Base-by-base conservation (phyloP, 139 green algal species). In the Astrephomene gubernaculifera region DNA sequence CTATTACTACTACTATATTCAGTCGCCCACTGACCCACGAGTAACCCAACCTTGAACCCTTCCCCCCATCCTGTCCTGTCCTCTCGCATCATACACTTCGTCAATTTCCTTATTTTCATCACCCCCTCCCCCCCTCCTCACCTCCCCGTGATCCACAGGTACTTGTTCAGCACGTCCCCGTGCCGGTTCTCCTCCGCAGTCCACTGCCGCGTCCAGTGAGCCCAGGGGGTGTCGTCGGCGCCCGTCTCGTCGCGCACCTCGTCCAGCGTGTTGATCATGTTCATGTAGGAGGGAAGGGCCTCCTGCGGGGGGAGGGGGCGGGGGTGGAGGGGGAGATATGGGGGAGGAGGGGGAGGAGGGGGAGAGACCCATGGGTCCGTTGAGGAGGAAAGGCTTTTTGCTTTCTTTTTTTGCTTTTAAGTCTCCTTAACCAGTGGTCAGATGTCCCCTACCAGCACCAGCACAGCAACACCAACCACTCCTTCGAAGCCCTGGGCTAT, bases 211-310 rank as follows among this genome's bases (percentile, higher is more conserved):
- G 79, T 98, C 93, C 94, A 98, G 44, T 75, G 74, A 33, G 90
- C 97, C 96, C 97, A 99, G 53, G 95, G 89, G 3, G 90, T 94
- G 39, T 85, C 70, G 4, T 88, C 69, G 6, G 96, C 96, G 54
- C 97, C 97, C 53, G 90, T 98, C 85, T 98, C 94, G 83, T 98
- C 96, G 25, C 93, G 80, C 39, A 95, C 94, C 54, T 96, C 97
- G 73, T 99, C 97, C 69, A 99, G 92, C 25, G 95, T 98, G 93
- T 99, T 99, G 53, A 99, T 94, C 97, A 99, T 99, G 90, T 95
- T 97, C 97, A 99, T 99, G 93, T 99, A 99, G 7, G 96, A 99
- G 29, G 97, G 97, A 64, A 99, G 93, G 27, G 97, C 97, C 93
- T 99, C 97, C 93, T 82, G 74, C 38, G 29, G 38, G 8, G 65